phyloP scores from a whole-genome alignment of 176 grass and related monocot species.

The Paspalum notatum region DNA sequence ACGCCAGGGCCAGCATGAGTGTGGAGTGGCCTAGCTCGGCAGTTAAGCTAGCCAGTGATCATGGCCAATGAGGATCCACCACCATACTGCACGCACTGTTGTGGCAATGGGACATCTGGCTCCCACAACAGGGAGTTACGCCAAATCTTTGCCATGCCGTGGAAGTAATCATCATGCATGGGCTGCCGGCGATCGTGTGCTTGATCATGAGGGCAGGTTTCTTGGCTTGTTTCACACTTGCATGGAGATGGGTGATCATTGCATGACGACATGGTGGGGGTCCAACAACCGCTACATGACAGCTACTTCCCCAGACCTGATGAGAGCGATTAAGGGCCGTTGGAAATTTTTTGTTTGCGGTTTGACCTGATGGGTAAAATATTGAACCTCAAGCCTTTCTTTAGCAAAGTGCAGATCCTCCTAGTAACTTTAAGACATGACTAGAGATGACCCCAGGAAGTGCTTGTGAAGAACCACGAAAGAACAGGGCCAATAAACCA shows the following conservation, averaged over 20 bases:
- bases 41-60: not conserved
- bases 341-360: no score
- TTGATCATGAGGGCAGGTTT: conserved; percentile 13
- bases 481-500: no score
- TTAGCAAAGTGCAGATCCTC: no score
- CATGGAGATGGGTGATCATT: conserved; percentile 21
- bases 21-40: conserved; percentile 21
- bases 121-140: not conserved
- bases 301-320: not conserved
- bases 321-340: not conserved
- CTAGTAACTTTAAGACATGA: no score
- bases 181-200: not conserved
- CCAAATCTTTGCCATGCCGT: conserved; percentile 16
- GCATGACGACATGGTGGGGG: not conserved
- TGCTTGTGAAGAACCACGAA: no score
- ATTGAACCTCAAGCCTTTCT: no score
- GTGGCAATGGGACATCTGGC: conserved; percentile 33
- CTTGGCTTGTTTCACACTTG: conserved; percentile 42
- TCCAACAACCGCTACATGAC: not conserved
- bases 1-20: conserved; percentile 27
- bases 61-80: conserved; percentile 18
- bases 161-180: conserved; percentile 11
- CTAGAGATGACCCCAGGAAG: no score
- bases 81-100: not conserved
- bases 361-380: no score